phyloP scores from a whole-genome alignment of 2,329 filamentous ascomycete genomes.

The Colletotrichum tropicale region DNA sequence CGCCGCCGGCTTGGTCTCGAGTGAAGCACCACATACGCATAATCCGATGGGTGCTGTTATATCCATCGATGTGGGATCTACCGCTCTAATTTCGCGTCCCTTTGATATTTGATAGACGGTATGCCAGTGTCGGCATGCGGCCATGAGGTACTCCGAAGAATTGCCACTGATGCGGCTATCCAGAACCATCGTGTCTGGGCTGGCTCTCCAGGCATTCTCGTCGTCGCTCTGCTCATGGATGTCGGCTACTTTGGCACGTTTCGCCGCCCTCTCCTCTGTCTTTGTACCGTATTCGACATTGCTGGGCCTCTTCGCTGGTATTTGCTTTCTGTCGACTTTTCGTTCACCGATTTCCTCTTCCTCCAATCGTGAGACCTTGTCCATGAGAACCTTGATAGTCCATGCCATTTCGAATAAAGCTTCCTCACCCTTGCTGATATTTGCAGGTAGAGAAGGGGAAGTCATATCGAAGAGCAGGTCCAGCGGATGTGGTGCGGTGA shows the following conservation, averaged over 20 bases:
- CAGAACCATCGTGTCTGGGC: not conserved
- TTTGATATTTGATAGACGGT: not conserved
- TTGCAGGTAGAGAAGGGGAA: not conserved
- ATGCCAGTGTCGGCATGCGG: not conserved
- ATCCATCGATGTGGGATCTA: not conserved
- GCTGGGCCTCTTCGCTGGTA: not conserved
- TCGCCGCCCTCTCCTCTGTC: not conserved
- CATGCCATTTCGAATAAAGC: not conserved
- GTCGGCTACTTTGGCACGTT: not conserved
- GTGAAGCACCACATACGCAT: not conserved
- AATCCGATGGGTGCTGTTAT: not conserved
- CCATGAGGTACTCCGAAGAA: not conserved
- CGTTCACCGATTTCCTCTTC: not conserved
- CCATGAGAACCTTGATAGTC: not conserved
- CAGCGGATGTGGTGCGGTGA: not conserved
- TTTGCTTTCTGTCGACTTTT: not conserved
- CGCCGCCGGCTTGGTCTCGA: not conserved
- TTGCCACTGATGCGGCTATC: not conserved
- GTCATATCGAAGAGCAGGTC: not conserved
- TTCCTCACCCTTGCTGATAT: not conserved
- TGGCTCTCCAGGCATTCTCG: not conserved
- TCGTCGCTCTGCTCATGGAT: not conserved
- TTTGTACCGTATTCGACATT: not conserved
- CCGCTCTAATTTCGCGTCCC: not conserved
- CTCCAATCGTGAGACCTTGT: not conserved